A percentile compares a stretch with the other conserved stretches of the same genome.
These are phyloP conservation scores for Calycina herbarum DNA, from an alignment of 2,329 filamentous ascomycete genomes.

Conservation along the genomic window DNA sequence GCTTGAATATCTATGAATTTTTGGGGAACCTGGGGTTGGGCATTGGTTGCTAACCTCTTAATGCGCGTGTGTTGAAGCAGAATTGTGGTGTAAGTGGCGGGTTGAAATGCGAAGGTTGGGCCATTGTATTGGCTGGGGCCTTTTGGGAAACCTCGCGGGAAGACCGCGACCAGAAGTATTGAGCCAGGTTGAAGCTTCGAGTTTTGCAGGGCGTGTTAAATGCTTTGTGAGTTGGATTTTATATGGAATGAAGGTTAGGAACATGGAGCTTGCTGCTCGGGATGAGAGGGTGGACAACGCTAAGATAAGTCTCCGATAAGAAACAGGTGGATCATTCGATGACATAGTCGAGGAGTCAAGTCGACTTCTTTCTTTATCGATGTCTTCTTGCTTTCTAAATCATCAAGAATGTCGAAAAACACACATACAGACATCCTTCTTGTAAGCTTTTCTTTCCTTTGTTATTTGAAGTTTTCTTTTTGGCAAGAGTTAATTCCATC, in stretches of 20 bases:
- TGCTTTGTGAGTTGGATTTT: neutral
- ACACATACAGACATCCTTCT: slow-evolving; percentile 58
- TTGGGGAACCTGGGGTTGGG: neutral
- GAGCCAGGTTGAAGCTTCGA: slow-evolving; percentile 32
- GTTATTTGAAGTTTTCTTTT: neutral
- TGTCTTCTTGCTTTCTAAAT: slow-evolving; percentile 16
- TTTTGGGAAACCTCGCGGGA: slow-evolving; percentile 28
- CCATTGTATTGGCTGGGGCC: slow-evolving; percentile 29
- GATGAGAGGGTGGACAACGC: neutral
- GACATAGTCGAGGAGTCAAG: slow-evolving; percentile 11
- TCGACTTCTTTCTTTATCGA: neutral
- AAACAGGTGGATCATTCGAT: slow-evolving; percentile 8
- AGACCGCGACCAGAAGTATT: slow-evolving; percentile 35
- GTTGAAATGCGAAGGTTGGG: slow-evolving; percentile 30
- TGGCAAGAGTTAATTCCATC: neutral
- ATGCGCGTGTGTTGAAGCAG: slow-evolving; percentile 69
- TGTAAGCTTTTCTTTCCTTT: slow-evolving; percentile 42
- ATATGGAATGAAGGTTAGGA: neutral
- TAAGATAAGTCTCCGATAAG: neutral
- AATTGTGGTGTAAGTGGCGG: slow-evolving; percentile 70
- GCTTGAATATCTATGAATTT: neutral
- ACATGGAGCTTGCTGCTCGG: neutral
- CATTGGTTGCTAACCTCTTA: slow-evolving; percentile 56
- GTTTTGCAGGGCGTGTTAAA: neutral
- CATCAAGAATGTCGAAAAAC: slow-evolving; percentile 43